Base-by-base conservation (phyloP, 768 basidiomycete genomes). In the Lentinula detonsa region DNA sequence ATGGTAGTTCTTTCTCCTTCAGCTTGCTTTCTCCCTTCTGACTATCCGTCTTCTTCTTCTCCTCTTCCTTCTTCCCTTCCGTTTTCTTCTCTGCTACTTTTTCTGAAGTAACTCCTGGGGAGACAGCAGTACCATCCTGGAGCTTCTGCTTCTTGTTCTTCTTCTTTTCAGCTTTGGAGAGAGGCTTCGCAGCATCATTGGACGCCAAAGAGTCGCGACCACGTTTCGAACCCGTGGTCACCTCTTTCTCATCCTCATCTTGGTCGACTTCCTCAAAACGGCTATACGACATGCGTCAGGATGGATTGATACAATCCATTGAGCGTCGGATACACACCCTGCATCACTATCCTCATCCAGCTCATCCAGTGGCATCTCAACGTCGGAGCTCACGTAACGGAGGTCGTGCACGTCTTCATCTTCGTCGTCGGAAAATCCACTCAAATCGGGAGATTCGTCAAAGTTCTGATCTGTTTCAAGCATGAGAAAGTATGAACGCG, bases 331-430 rank as follows among this genome's bases (percentile, higher is more conserved):
- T 3, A 71, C 76, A 50, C 64, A 85, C 83, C 82, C 81, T 16
- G 77, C 81, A 61, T 84, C 85, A 61, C 77, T 84, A 35, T 80
- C 78, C 15, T 66, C 64, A 48, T 71, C 61, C 31, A 88, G 63
- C 13, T 87, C 88, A 40, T 81, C 81, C 0, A 78, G 78, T 64
- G 88, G 80, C 67, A 93, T 78, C 69, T 93, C 91, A 43, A 92
- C 90, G 67, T 94, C 93, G 5, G 88, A 92, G 74, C 87, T 88
- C 57, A 93, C 86, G 61, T 90, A 88, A 42, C 79, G 81, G n/a
- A 91, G 79, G 65, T 85, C 80, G 63, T 81, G 88, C 0, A 75
- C 85, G 54, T 84, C 85, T 46, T 88, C 61, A 33, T 65, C 79
- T 6, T 76, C 76, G 23, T 85, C 86, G 57, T 85, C 83, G 10